These are phyloP conservation scores for Terana coerulea DNA, from an alignment of 768 basidiomycete genomes.

Conservation along the genomic window DNA sequence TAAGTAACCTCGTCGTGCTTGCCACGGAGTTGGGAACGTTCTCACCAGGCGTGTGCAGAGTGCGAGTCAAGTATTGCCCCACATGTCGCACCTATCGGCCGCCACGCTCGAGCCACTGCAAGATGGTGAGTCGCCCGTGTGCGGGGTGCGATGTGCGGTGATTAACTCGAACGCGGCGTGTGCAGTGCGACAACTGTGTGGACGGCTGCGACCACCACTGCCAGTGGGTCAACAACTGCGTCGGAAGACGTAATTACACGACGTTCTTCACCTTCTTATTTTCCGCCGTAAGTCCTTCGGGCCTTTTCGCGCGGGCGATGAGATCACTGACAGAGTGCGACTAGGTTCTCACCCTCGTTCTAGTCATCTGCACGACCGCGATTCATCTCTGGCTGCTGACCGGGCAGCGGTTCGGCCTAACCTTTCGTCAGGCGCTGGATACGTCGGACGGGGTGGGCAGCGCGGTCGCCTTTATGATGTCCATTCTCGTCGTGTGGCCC, in stretches of 20 bases:
- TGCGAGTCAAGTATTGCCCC: conserved; percentile 89
- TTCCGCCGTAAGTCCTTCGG: conserved; percentile 54
- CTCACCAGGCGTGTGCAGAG: conserved; percentile 40
- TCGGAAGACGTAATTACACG: conserved; percentile 93
- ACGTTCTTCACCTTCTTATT: conserved; percentile 87
- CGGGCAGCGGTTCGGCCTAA: conserved; percentile 37
- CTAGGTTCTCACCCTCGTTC: conserved; percentile 68
- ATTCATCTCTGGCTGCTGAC: conserved; percentile 75
- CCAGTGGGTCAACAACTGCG: conserved; percentile 92
- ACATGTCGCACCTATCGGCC: conserved; percentile 93
- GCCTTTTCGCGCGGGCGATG: background rate
- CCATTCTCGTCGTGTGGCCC: conserved; percentile 77
- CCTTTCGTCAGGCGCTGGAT: conserved; percentile 43
- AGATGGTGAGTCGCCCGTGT: conserved; percentile 55
- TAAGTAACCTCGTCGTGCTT: conserved; percentile 48
- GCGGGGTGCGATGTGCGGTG: background rate
- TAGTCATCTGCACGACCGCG: conserved; percentile 80
- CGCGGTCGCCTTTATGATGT: conserved; percentile 73
- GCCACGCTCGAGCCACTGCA: conserved; percentile 93
- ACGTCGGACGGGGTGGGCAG: conserved; percentile 59
- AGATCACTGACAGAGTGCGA: background rate
- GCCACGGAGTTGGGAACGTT: background rate
- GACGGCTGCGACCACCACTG: conserved; percentile 94
- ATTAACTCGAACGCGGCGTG: background rate
- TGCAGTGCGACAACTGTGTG: conserved; percentile 94